These are phyloP conservation scores for Russula ochroleuca DNA, from an alignment of 768 basidiomycete species.

Conservation along the genomic window DNA sequence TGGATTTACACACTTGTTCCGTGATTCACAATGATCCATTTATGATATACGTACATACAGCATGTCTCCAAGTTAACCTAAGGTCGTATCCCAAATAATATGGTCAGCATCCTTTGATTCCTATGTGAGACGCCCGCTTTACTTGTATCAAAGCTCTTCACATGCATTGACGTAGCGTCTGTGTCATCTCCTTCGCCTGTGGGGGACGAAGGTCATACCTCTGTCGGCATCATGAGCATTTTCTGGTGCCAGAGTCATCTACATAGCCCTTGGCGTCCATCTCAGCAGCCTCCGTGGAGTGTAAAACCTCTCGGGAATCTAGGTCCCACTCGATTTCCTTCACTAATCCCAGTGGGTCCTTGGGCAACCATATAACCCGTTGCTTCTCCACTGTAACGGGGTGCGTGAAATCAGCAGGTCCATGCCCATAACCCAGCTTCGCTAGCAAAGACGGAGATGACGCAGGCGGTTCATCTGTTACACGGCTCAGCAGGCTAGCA, in stretches of 20 bases:
- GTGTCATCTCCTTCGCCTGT: too few species aligned
- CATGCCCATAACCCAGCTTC: slow-evolving; percentile 31
- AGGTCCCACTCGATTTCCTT: slow-evolving; percentile 61
- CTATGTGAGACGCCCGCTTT: too few species aligned
- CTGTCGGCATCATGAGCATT: not conserved
- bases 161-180: not conserved
- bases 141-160: not conserved
- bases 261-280: slow-evolving; percentile 64
- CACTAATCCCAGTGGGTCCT: slow-evolving; percentile 62
- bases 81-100: not conserved
- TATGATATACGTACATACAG: not conserved
- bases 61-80: not conserved
- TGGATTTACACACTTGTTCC: not conserved
- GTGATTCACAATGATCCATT: not conserved
- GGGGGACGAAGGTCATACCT: too few species aligned
- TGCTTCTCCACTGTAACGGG: slow-evolving; percentile 75
- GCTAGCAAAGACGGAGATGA: slow-evolving; percentile 20
- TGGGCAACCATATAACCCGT: slow-evolving; percentile 79
- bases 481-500: not conserved
- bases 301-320: slow-evolving; percentile 47
- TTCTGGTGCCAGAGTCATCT: slow-evolving; percentile 40
- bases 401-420: slow-evolving; percentile 67
- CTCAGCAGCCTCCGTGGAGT: slow-evolving; percentile 44
- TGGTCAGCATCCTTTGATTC: not conserved
- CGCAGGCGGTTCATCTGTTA: too few species aligned